Evolutionary conservation across 2,329 filamentous ascomycete genomes (phyloP), one percentile per base, ranked within the genome.

Genomic region (Paraconiothyrium sp.): DNA sequence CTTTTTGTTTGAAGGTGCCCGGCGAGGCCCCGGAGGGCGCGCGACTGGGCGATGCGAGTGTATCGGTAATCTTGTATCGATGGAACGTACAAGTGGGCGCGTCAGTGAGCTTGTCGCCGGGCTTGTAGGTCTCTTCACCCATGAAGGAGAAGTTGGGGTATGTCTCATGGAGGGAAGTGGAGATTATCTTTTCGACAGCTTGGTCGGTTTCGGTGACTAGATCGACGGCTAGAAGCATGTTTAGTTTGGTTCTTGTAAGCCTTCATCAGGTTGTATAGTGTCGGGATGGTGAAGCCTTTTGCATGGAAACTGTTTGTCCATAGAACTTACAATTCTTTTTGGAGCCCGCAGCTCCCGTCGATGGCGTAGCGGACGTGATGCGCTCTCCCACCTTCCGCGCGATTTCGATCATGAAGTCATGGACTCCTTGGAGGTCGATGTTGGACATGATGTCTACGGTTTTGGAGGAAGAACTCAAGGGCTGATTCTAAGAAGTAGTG

Each of bases 101-200:
- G 34, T 84, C 77, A 0, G 88, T 90, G 50, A 94, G 82, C n/a
- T 72, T 78, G 67, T 80, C 80, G 69, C 90, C 90, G 1, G 90
- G 86, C 65, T 88, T 83, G 81, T 92, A 89, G 2, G 91, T 93
- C 79, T 94, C 91, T 60, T 77, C 76, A 61, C 76, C 76, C 73
- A 78, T 75, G 74, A 79, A 86, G 78, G 80, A 72, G 72, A 85
- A 87, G 57, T 79, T 62, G 0, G 87, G 86, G 70, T 86, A 89
- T 66, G 81, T 82, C 9, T 79, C 70, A 59, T 76, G 79, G 32
- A 89, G 78, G 1, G 79, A 78, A 3, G 79, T 79, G 5, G 84
- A 87, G 44, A 89, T 83, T 75, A 87, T 82, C 24, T 80, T 82
- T 71, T 89, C 87, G 37, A 89, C 86, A 5, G 85, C 86, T 64